These are phyloP conservation scores for Salix brachista DNA, from an alignment of 345 rosid species.

Conservation along the genomic window DNA sequence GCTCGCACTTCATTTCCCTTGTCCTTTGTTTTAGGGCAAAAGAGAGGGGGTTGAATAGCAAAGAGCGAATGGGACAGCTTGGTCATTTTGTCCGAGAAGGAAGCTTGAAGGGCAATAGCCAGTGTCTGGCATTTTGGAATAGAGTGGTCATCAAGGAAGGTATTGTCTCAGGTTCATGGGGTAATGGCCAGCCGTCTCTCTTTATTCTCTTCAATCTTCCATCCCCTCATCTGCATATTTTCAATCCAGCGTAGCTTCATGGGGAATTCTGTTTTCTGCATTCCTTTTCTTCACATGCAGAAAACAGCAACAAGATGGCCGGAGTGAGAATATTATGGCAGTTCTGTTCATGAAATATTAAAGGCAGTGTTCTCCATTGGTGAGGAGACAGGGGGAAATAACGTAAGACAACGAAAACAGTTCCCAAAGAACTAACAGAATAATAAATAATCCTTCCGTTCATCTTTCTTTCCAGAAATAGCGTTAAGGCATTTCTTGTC, in stretches of 20 bases:
- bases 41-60: neutral
- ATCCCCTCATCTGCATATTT: neutral
- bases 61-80: neutral
- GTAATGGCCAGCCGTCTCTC: neutral
- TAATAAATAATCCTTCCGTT: neutral
- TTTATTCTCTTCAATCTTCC: no score
- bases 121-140: constrained; percentile 23
- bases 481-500: no score
- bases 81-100: neutral
- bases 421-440: neutral
- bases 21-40: neutral
- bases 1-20: neutral
- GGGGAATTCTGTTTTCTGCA: neutral
- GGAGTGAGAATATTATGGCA: neutral
- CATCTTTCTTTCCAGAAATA: no score
- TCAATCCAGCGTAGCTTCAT: neutral
- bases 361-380: neutral
- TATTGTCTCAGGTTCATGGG: constrained; percentile 13
- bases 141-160: constrained; percentile 22
- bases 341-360: neutral
- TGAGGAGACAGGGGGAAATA: neutral
- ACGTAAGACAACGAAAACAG: neutral
- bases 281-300: neutral
- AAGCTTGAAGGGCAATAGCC: constrained; percentile 5
- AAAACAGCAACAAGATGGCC: neutral